A percentile compares a stretch with the other conserved stretches of the same genome.
phyloP scores from a whole-genome alignment of 1,284 basidiomycete genomes.

The Sporisorium iseilematis-ciliati region DNA sequence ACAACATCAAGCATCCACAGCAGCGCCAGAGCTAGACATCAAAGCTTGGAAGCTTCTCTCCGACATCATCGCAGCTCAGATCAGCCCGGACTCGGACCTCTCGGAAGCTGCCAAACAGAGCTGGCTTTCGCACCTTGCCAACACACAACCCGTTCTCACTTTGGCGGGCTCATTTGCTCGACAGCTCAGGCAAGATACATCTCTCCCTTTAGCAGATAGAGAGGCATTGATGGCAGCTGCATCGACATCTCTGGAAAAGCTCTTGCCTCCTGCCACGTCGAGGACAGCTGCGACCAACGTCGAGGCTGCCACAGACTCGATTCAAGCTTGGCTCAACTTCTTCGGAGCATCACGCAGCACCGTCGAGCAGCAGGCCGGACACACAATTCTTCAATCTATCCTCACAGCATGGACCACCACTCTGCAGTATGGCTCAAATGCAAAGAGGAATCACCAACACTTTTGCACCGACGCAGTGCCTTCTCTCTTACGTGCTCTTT shows the following conservation, averaged over 20 bases:
- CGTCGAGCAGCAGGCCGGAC: constrained; percentile 4
- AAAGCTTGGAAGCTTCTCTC: constrained; percentile 52
- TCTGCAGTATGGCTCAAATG: constrained; percentile 53
- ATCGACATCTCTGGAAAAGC: constrained; percentile 13
- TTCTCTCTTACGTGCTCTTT: constrained; percentile 25
- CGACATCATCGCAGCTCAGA: constrained; percentile 24
- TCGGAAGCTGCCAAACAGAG: constrained; percentile 40
- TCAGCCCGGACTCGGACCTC: constrained; percentile 14
- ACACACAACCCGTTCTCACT: constrained; percentile 35
- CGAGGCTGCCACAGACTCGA: constrained; percentile 50
- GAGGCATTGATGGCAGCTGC: constrained; percentile 13
- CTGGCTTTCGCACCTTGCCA: constrained; percentile 47
- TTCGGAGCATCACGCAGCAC: constrained; percentile 13
- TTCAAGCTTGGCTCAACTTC: constrained; percentile 50
- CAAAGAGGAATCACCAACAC: constrained; percentile 54
- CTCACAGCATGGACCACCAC: constrained; percentile 36
- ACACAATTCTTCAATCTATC: constrained; percentile 27
- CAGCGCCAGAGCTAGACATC: constrained; percentile 13
- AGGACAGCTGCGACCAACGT: constrained; percentile 54
- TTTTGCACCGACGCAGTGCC: constrained; percentile 36
- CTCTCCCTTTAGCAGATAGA: not conserved
- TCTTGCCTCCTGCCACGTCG: constrained; percentile 42
- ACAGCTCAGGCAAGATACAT: constrained; percentile 9
- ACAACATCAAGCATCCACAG: not conserved
- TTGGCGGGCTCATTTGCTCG: constrained; percentile 34